These are phyloP conservation scores for Blastomyces gilchristii DNA, from an alignment of 2,329 filamentous ascomycete genomes.

Conservation along the genomic window DNA sequence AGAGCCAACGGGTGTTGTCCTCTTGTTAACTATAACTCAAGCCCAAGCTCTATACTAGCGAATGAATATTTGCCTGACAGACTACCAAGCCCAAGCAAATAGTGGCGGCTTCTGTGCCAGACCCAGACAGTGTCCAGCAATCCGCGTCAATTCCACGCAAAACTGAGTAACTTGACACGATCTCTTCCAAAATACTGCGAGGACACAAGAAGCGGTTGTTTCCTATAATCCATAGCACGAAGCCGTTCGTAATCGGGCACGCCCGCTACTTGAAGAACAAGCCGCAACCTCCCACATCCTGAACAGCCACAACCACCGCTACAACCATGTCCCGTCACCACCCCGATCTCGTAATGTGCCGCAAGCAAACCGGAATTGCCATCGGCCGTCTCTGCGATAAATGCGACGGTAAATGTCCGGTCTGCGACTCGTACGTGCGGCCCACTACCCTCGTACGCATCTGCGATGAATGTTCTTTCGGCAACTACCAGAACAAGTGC, in stretches of 20 bases:
- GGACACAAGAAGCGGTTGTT: not conserved
- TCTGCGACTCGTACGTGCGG: constrained; percentile 97
- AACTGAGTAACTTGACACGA: not conserved
- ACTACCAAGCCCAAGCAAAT: not conserved
- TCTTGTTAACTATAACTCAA: too few relatives aligned
- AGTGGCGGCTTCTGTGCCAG: not conserved
- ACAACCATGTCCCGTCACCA: constrained; percentile 77
- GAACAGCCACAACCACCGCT: not conserved
- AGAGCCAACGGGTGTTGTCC: not conserved
- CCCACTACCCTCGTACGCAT: constrained; percentile 95
- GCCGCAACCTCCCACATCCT: not conserved
- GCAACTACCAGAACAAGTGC: constrained; percentile 99
- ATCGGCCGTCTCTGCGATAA: constrained; percentile 99
- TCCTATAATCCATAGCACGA: not conserved
- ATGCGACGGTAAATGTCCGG: constrained; percentile 98
- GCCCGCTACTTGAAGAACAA: not conserved
- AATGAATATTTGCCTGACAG: not conserved
- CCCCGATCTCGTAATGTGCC: constrained; percentile 98
- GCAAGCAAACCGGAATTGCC: constrained; percentile 93
- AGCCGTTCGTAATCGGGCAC: not conserved
- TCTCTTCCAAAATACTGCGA: not conserved
- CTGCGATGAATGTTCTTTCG: constrained; percentile 98
- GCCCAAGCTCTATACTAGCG: not conserved
- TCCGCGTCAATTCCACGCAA: not conserved
- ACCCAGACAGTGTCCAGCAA: not conserved